phyloP scores from a whole-genome alignment of 257 asterid genomes.

The Fraxinus cuspidata region DNA sequence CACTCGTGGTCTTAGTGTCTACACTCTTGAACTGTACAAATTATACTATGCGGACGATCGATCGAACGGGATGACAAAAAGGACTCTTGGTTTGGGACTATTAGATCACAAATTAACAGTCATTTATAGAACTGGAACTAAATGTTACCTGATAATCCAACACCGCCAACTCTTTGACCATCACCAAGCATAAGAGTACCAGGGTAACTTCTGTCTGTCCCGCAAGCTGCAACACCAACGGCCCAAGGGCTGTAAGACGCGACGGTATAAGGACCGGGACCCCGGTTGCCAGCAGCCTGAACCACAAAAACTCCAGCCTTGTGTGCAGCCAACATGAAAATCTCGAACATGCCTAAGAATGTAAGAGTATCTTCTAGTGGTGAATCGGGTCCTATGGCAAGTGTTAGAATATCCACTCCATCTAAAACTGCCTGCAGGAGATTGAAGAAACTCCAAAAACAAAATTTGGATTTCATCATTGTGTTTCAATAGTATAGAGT shows the following conservation, averaged over 20 bases:
- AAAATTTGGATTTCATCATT: not conserved
- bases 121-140: not conserved
- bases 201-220: conserved; percentile 78
- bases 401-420: conserved; percentile 80
- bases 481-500: not conserved
- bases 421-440: conserved; percentile 74
- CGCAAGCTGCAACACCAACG: conserved; percentile 71
- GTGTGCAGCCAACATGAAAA: conserved; percentile 80
- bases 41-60: not conserved
- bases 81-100: not conserved
- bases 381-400: conserved; percentile 78
- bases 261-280: conserved; percentile 81
- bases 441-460: not conserved
- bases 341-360: conserved; percentile 69
- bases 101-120: not conserved
- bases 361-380: conserved; percentile 81
- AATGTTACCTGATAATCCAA: conserved; percentile 74
- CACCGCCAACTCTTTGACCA: conserved; percentile 58
- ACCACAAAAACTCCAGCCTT: conserved; percentile 77
- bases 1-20: not conserved
- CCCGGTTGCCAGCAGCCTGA: conserved; percentile 86
- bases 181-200: conserved; percentile 75
- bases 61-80: not conserved
- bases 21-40: not conserved
- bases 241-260: conserved; percentile 93